phyloP scores from a whole-genome alignment of 768 basidiomycete species.

The Russula sp. region DNA sequence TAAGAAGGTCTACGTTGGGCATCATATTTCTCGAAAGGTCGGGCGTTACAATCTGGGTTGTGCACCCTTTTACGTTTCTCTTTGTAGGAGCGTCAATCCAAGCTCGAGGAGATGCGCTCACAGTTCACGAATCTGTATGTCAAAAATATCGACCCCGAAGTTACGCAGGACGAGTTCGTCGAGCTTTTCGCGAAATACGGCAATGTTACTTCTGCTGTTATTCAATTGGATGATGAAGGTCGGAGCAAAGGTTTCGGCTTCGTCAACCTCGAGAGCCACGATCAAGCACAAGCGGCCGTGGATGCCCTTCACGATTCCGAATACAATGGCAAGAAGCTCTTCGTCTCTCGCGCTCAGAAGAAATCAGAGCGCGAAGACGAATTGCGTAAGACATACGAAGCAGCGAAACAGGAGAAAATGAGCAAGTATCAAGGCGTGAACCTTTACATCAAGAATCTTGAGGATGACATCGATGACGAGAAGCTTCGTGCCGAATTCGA shows the following conservation, averaged over 20 bases:
- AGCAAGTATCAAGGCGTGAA: slow-evolving; percentile 99
- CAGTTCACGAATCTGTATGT: slow-evolving; percentile 98
- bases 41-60: slow-evolving; percentile 13
- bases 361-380: slow-evolving; percentile 98
- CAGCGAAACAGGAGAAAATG: slow-evolving; percentile 93
- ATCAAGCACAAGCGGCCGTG: slow-evolving; percentile 85
- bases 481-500: slow-evolving; percentile 95
- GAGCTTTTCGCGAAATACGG: slow-evolving; percentile 74
- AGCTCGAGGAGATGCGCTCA: slow-evolving; percentile 94
- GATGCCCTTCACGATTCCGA: slow-evolving; percentile 85
- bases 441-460: slow-evolving; percentile 99
- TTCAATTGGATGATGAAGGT: slow-evolving; percentile 80
- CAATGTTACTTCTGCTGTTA: slow-evolving; percentile 78
- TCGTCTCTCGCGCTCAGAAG: slow-evolving; percentile 96
- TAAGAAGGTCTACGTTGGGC: slow-evolving; percentile 98
- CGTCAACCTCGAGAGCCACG: slow-evolving; percentile 92
- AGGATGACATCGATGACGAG: slow-evolving; percentile 96
- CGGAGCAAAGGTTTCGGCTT: slow-evolving; percentile 98
- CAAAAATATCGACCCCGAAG: slow-evolving; percentile 89
- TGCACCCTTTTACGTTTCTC: background rate
- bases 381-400: slow-evolving; percentile 86
- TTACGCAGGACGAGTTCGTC: slow-evolving; percentile 80
- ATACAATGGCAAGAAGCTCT: slow-evolving; percentile 79
- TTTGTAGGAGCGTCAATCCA: slow-evolving; percentile 86
- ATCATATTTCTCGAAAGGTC: slow-evolving; percentile 95